Evolutionary conservation across 805 yeast genomes (phyloP).

Genomic region (Lipomyces starkeyi): DNA sequence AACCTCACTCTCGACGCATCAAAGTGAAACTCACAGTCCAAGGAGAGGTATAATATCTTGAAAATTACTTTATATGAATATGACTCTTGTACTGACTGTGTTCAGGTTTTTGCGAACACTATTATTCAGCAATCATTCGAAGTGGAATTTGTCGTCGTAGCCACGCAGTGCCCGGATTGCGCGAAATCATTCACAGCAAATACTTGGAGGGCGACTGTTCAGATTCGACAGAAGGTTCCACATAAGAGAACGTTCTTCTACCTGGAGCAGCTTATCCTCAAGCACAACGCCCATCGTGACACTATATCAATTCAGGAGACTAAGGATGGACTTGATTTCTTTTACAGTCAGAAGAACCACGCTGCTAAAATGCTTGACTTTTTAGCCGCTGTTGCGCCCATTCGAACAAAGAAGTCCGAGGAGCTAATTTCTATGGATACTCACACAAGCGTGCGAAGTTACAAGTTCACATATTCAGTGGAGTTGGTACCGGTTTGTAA

Average conservation of each 20-base stretch:
- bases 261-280: slow-evolving; percentile 92
- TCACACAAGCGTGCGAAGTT: slow-evolving; percentile 85
- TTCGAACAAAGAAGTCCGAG: slow-evolving; percentile 80
- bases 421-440: slow-evolving; percentile 91
- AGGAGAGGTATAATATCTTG: slow-evolving; percentile 62
- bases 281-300: slow-evolving; percentile 90
- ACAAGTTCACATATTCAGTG: slow-evolving; percentile 89
- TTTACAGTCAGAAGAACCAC: slow-evolving; percentile 83
- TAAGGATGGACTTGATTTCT: slow-evolving; percentile 94
- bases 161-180: slow-evolving; percentile 98
- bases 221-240: slow-evolving; percentile 94
- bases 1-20: slow-evolving; percentile 96
- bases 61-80: neutral
- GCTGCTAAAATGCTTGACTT: slow-evolving; percentile 95
- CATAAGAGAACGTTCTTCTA: slow-evolving; percentile 96
- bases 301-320: slow-evolving; percentile 92
- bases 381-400: slow-evolving; percentile 81
- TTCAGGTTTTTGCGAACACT: slow-evolving; percentile 77
- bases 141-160: slow-evolving; percentile 89
- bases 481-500: slow-evolving; percentile 97
- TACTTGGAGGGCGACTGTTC: slow-evolving; percentile 98
- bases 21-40: slow-evolving; percentile 91
- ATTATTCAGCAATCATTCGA: slow-evolving; percentile 93
- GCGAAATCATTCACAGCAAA: slow-evolving; percentile 95
- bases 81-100: neutral